Base-by-base conservation (phyloP, 495 filamentous ascomycete genomes). In the Penicillium coprophilum region DNA sequence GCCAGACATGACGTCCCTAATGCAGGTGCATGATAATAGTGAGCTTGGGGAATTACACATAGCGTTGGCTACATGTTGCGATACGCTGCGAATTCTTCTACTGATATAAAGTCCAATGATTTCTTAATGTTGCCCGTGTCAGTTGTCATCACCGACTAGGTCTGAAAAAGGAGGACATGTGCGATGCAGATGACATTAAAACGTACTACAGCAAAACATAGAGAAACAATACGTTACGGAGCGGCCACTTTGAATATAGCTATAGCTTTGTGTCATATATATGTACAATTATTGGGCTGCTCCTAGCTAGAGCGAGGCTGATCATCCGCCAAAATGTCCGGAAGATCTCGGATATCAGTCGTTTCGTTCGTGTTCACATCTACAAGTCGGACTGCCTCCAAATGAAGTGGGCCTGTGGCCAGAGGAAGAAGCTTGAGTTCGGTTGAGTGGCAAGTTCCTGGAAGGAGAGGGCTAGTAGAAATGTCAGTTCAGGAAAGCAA, bases 391-490 rank as follows among this genome's bases (percentile, higher is more conserved):
- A 98, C 82, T 11, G 86, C 85, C 64, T 96, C 93, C 3, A 97
- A 67, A 3, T 82, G 78, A 9, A 97, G 78, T 17, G 92, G 77
- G 0, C 94, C 94, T 21, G 82, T 81, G 19, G 80, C 81, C 41
- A 96, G 74, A 10, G 92, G 85, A 27, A 96, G 74, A 49, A 97
- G 90, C 55, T 87, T 82, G 49, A 97, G 70, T 69, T 96, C 87
- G 0, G 85, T 85, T 15, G 87, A 85, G 58, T 91, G 88, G 58
- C 92, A 96, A 1, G 89, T 90, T 10, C 83, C 85, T 10, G 92
- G 65, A 77, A 85, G 49, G 85, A 82, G 73, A 40, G 91, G 90
- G 0, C 86, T 89, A 19, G 53, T 51, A 36, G 34, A 55, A 20
- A 45, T 7, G 52, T 27, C 8, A 46, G 48, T 41, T 67, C 49